These are phyloP conservation scores for Phytophthora colocasiae DNA, from an alignment of 352 stramenopile species.

Conservation along the genomic window DNA sequence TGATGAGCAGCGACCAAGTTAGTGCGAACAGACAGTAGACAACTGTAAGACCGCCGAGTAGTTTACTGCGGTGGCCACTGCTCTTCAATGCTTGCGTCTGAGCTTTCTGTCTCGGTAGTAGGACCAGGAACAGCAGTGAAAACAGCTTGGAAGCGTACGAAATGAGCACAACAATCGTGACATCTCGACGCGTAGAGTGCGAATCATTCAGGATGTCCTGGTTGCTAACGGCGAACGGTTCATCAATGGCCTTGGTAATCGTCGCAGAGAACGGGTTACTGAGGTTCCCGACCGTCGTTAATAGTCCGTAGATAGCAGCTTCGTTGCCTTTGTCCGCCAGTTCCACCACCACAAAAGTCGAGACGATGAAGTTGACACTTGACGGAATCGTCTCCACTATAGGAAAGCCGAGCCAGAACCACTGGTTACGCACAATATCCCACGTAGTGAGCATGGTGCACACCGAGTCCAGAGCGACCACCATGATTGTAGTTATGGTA, in stretches of 20 bases:
- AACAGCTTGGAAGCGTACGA: constrained; percentile 44
- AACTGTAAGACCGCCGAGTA: constrained; percentile 38
- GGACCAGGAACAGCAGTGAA: constrained; percentile 44
- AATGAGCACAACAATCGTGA: constrained; percentile 49
- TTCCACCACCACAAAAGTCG: constrained; percentile 56
- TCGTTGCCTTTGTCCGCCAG: constrained; percentile 54
- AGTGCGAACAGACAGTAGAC: constrained; percentile 45
- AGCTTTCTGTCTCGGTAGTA: constrained; percentile 47
- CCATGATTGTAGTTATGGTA: constrained; percentile 33
- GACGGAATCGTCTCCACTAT: constrained; percentile 42
- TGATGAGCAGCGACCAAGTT: constrained; percentile 46
- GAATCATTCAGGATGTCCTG: constrained; percentile 45
- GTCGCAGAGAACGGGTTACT: constrained; percentile 48
- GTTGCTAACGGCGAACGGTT: constrained; percentile 43
- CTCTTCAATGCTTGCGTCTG: constrained; percentile 38
- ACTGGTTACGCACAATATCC: constrained; percentile 47
- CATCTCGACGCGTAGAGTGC: constrained; percentile 33
- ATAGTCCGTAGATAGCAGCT: constrained; percentile 48
- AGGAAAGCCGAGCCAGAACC: constrained; percentile 49
- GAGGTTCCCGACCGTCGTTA: constrained; percentile 52
- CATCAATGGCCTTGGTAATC: constrained; percentile 45
- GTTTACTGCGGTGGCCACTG: constrained; percentile 26
- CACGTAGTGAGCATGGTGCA: constrained; percentile 46
- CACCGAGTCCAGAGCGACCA: constrained; percentile 39
- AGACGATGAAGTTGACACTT: constrained; percentile 51